phyloP scores from a whole-genome alignment of 805 yeast species.

The Candida jianshihensis region DNA sequence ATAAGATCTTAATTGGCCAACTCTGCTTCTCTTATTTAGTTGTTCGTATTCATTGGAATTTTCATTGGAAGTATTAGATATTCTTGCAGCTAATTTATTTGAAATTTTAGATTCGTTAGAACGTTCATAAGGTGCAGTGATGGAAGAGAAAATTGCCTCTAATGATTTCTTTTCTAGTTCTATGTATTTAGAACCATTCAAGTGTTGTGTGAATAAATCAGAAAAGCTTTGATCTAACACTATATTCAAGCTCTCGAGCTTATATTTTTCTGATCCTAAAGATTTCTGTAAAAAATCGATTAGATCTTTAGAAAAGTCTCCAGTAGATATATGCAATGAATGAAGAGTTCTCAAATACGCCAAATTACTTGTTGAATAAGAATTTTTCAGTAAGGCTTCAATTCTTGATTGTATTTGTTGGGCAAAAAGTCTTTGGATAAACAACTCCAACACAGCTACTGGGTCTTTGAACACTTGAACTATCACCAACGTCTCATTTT shows the following conservation, averaged over 20 bases:
- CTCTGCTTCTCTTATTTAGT: slow-evolving; percentile 28
- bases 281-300: slow-evolving; percentile 46
- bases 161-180: slow-evolving; percentile 63
- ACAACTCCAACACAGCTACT: slow-evolving; percentile 54
- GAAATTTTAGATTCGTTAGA: slow-evolving; percentile 26
- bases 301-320: slow-evolving; percentile 55
- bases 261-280: slow-evolving; percentile 35
- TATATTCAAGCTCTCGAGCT: slow-evolving; percentile 32
- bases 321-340: slow-evolving; percentile 51
- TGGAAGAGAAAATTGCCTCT: slow-evolving; percentile 31
- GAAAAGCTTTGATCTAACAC: slow-evolving; percentile 65
- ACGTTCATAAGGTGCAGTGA: slow-evolving; percentile 26
- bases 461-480: slow-evolving; percentile 69
- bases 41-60: slow-evolving; percentile 22
- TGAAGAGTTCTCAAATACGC: slow-evolving; percentile 75
- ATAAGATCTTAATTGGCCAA: slow-evolving; percentile 48
- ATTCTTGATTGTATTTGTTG: slow-evolving; percentile 57
- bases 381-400: slow-evolving; percentile 50
- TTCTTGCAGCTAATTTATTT: slow-evolving; percentile 22
- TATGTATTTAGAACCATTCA: slow-evolving; percentile 63
- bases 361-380: slow-evolving; percentile 55
- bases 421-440: slow-evolving; percentile 70
- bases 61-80: slow-evolving; percentile 8
- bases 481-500: slow-evolving; percentile 68
- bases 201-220: slow-evolving; percentile 68